Percentiles rank a stretch among this genome's conserved stretches.
phyloP scores from a whole-genome alignment of 2,329 filamentous ascomycete genomes.

The Phyllosticta capitalensis region DNA sequence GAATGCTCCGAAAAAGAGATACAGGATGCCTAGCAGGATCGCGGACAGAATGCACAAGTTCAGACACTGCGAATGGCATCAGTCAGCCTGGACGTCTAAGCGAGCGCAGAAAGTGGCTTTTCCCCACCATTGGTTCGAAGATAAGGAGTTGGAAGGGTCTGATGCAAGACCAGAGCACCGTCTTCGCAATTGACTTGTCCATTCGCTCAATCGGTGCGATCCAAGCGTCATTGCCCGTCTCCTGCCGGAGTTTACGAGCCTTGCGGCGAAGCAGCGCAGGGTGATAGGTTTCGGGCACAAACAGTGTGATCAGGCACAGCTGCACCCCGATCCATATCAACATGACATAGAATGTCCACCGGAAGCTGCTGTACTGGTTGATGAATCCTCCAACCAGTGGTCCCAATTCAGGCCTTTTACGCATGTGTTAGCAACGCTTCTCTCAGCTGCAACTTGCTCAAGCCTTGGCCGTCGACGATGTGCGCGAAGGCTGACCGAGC shows the following conservation, averaged over 20 bases:
- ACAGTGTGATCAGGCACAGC: constrained; percentile 53
- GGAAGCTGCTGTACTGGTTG: constrained; percentile 62
- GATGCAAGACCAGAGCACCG: constrained; percentile 44
- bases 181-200: constrained; percentile 54
- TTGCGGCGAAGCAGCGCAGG: constrained; percentile 63
- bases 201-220: constrained; percentile 67
- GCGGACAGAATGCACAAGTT: constrained; percentile 75
- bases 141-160: constrained; percentile 68
- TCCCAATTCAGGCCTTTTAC: constrained; percentile 42
- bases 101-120: neutral
- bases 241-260: constrained; percentile 57
- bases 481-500: neutral
- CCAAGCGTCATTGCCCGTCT: constrained; percentile 70
- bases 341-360: constrained; percentile 57
- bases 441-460: neutral
- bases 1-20: constrained; percentile 87
- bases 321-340: constrained; percentile 67
- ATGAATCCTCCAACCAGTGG: constrained; percentile 68
- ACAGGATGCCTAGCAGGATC: constrained; percentile 76
- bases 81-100: neutral
- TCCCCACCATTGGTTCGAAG: constrained; percentile 64
- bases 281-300: constrained; percentile 83
- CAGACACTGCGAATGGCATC: constrained; percentile 40
- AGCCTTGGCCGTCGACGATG: neutral
- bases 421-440: constrained; percentile 10